Base-by-base conservation (phyloP, 345 rosid genomes). In the Clausena lansium region DNA sequence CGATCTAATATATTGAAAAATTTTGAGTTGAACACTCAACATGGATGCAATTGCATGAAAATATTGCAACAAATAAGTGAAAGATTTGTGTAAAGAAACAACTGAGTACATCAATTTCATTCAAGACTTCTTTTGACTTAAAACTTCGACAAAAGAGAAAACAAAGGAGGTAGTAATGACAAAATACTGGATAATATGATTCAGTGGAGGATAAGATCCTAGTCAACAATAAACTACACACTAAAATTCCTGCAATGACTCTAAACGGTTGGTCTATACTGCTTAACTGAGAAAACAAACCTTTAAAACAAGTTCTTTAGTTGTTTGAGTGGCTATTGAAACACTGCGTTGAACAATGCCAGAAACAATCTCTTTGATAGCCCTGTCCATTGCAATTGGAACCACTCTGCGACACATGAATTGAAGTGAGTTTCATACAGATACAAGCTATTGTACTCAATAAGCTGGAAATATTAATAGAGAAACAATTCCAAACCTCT, bases 281-380 rank as follows among this genome's bases (percentile, higher is more conserved):
- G 57, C 74, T 74, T 61, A 36, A 11, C 58, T 73, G 63, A 80
- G 67, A n/a, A 28, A 57, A 69, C 82, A 76, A 79, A 95, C 99
- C 99, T 96, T 96, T 73, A 96, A 81, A 78, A 96, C 99, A 84
- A 96, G 97, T 82, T 96, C 98, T 84, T 96, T 96, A 70, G 98
- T 94, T 64, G 98, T 96, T 84, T 96, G 98, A 67, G 97, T 92
- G 63, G 99, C 98, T 83, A 96, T 94, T 57, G 97, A 91, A 85
- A 96, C 99, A 85, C 99, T 96, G 69, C 97, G 93, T 83, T 96
- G 98, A 83, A 96, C 97, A 84, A 94, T 92, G 76, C 93, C 88
- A 75, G 94, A 73, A 71, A 96, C 98, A 50, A 92, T 94, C 82
- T 94, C 99, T 70, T 92, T 96, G 85, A 96, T 88, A 62, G 99